Evolutionary conservation across 805 yeast species (phyloP).

Genomic region (Cyberlindnera suaveolens): DNA sequence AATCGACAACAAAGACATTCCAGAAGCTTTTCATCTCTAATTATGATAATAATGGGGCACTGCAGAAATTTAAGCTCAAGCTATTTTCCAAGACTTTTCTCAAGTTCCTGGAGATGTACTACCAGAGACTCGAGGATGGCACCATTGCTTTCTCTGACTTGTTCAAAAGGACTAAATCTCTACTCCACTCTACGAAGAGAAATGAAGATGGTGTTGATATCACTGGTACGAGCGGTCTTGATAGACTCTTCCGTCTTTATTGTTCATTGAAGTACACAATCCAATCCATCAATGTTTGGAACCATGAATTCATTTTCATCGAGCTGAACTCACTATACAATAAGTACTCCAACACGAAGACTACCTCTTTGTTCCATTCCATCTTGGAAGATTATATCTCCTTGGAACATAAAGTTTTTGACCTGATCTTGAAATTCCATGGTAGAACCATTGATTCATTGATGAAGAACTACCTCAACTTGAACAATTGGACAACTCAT

Average conservation of each 20-base stretch:
- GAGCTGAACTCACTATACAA: conserved; percentile 21
- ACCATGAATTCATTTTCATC: conserved; percentile 22
- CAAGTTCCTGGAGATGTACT: conserved; percentile 33
- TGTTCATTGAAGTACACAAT: conserved; percentile 20
- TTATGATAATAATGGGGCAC: conserved; percentile 28
- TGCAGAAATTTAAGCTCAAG: conserved; percentile 40
- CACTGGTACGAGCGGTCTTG: conserved; percentile 22
- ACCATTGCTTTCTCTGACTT: conserved; percentile 24
- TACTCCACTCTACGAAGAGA: conserved; percentile 6
- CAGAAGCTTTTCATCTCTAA: conserved; percentile 19
- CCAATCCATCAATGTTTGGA: conserved; percentile 18
- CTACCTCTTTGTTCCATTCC: conserved; percentile 25
- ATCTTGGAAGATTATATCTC: conserved; percentile 23
- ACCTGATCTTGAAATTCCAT: conserved; percentile 26
- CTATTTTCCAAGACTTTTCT: conserved; percentile 40
- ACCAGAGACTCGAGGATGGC: conserved; percentile 24
- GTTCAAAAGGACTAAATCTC: conserved; percentile 11
- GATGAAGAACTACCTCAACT: conserved; percentile 26
- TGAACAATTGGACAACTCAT: conserved; percentile 26
- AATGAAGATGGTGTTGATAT: conserved; percentile 15
- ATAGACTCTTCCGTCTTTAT: conserved; percentile 23
- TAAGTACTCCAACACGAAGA: conserved; percentile 10
- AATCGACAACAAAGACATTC: conserved; percentile 38
- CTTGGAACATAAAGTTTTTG: conserved; percentile 25
- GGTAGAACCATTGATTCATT: conserved; percentile 24